Conservation (phyloP, 495 filamentous ascomycete genomes). For the Hyaloscypha variabilis region DNA sequence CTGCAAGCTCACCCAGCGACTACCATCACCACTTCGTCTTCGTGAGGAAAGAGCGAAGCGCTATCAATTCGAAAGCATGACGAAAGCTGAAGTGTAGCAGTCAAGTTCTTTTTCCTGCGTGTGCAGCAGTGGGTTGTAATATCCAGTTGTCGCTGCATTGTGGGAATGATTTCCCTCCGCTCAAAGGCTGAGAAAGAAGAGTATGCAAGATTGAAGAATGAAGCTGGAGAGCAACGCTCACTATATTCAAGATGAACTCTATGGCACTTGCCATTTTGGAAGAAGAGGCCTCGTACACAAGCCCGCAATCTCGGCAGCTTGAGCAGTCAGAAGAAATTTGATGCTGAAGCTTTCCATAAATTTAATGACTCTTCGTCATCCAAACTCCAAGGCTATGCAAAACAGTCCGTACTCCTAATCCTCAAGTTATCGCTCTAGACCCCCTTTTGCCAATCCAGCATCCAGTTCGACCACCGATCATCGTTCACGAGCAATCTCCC, state of each 20-base stretch:
- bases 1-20: neutral
- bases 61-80: neutral
- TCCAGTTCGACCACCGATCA: neutral
- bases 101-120: neutral
- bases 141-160: neutral
- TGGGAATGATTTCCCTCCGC: neutral
- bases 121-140: neutral
- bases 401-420: neutral
- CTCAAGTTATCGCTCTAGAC: neutral
- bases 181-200: neutral
- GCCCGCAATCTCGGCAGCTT: no score
- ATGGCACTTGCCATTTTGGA: no score
- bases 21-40: neutral
- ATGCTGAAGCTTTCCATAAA: no score
- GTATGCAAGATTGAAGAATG: no score
- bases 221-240: no score
- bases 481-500: slow-evolving; percentile 13
- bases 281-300: no score
- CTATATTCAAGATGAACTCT: no score
- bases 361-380: neutral
- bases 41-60: neutral
- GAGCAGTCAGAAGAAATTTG: no score
- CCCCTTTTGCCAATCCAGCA: no score
- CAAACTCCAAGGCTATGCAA: neutral
- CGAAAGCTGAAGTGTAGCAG: neutral